Base-by-base conservation (phyloP, 2,329 filamentous ascomycete genomes). In the Knoxdaviesia proteae region DNA sequence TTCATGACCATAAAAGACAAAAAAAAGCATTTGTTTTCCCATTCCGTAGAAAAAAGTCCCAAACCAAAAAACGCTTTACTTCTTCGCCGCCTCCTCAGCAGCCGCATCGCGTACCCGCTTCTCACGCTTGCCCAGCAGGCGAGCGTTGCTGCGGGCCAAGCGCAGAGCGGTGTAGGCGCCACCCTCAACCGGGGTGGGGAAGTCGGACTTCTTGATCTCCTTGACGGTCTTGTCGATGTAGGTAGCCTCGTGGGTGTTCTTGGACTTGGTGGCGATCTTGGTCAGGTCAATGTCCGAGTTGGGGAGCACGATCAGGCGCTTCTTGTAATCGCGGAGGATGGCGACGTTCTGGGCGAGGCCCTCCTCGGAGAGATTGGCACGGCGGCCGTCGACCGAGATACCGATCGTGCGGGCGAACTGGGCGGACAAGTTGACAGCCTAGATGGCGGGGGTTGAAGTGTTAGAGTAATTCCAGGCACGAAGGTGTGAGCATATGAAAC, bases 251-350 rank as follows among this genome's bases (percentile, higher is more conserved):
- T 64, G 59, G 56, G 77, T 59, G 59, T 61, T 67, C 41, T 44
- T 43, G 46, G 58, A 54, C 53, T 60, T 45, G 60, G 68, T 71
- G 59, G 71, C 65, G 61, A 75, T 74, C 56, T 77, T 80, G 61
- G 64, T 65, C 53, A 70, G 58, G 67, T 90, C 77, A 78, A 88
- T 82, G 39, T 45, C 45, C 62, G 83, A 83, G 64, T 80, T 80
- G 62, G 90, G 90, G 76, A 98, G 94, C 63, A 98, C 77, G 64
- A 98, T 94, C 60, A 98, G 72, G 61, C 86, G 84, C 61, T 80
- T 77, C 72, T 81, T 83, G 86, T 94, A 98, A 63, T 84, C 84
- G 77, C 94, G 87, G 62, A 98, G 84, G 61, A 90, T 90, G 65
- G 82, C 82, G 57, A 98, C 88, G 70, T 98, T 98, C 74, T 74